Evolutionary conservation across 345 rosid species (phyloP).

Genomic region (Nephelium lappaceum): DNA sequence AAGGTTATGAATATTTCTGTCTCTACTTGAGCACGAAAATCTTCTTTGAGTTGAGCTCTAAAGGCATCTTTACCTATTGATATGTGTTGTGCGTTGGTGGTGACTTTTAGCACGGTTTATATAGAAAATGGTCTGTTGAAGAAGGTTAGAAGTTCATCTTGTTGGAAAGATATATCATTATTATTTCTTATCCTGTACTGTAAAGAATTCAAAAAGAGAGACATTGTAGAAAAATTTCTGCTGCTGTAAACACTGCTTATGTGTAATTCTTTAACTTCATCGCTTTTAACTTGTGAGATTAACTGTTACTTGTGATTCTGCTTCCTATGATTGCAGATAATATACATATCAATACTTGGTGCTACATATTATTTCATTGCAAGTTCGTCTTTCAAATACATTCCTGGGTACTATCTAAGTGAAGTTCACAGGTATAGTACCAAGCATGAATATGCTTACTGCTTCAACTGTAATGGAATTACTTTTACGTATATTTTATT

Average conservation of each 20-base stretch:
- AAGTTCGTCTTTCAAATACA: slow-evolving; percentile 64
- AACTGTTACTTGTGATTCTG: background rate
- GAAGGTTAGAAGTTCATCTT: background rate
- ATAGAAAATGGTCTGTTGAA: background rate
- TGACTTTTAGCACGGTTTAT: background rate
- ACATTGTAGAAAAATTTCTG: background rate
- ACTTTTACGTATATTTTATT: slow-evolving; percentile 1
- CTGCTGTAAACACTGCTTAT: slow-evolving; percentile 1
- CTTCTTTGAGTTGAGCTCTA: background rate
- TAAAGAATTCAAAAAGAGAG: background rate
- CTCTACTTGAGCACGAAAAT: background rate
- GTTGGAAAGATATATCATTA: background rate
- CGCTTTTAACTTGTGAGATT: background rate
- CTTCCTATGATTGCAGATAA: slow-evolving; percentile 45
- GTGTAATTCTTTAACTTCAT: background rate
- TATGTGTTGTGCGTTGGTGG: background rate
- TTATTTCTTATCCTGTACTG: background rate
- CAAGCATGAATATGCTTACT: slow-evolving; percentile 12
- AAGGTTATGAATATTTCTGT: background rate
- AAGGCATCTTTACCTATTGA: background rate
- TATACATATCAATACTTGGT: slow-evolving; percentile 78
- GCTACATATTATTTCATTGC: slow-evolving; percentile 60
- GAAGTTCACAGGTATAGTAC: slow-evolving; percentile 65
- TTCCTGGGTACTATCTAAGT: slow-evolving; percentile 89
- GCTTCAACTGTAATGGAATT: background rate